A percentile compares a stretch with the other conserved stretches of the same genome.
These are phyloP conservation scores for Podospora pseudopauciseta DNA, from an alignment of 495 filamentous ascomycete species.

Conservation along the genomic window DNA sequence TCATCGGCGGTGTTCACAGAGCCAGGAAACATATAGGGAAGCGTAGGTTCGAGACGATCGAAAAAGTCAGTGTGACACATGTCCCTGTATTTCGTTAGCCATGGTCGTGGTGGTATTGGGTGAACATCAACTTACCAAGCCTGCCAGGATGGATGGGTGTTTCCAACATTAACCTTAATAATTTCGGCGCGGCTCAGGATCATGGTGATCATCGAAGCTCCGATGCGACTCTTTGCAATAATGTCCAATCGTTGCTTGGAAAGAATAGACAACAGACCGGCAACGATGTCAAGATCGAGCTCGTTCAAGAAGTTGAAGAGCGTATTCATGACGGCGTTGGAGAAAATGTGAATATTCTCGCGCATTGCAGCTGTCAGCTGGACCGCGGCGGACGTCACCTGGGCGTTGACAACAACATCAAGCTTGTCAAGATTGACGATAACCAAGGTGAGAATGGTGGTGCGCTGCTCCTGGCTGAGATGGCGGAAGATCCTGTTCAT, in stretches of 20 bases:
- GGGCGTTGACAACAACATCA: constrained; percentile 78
- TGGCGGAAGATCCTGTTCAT: constrained; percentile 93
- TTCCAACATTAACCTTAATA: constrained; percentile 66
- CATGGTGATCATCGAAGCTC: constrained; percentile 88
- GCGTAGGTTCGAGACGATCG: constrained; percentile 74
- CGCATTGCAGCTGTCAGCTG: constrained; percentile 67
- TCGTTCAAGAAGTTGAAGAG: constrained; percentile 86
- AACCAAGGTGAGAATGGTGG: constrained; percentile 92
- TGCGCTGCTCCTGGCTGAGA: constrained; percentile 84
- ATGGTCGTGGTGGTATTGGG: neutral
- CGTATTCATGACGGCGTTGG: constrained; percentile 78
- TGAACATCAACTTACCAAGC: constrained; percentile 60
- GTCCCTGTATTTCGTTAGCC: constrained; percentile 40
- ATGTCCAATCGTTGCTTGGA: constrained; percentile 74
- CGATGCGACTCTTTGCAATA: constrained; percentile 78
- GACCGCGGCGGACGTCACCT: constrained; percentile 63
- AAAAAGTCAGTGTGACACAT: constrained; percentile 78
- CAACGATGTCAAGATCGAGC: constrained; percentile 82
- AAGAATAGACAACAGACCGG: constrained; percentile 80
- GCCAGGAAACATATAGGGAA: constrained; percentile 81
- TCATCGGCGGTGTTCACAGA: constrained; percentile 79
- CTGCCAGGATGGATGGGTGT: constrained; percentile 65
- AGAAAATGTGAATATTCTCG: constrained; percentile 90
- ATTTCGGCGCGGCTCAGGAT: constrained; percentile 90
- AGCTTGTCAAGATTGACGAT: constrained; percentile 88